Conservation (phyloP, 2,329 filamentous ascomycete genomes). For the Mycosphaerella arachidis region DNA sequence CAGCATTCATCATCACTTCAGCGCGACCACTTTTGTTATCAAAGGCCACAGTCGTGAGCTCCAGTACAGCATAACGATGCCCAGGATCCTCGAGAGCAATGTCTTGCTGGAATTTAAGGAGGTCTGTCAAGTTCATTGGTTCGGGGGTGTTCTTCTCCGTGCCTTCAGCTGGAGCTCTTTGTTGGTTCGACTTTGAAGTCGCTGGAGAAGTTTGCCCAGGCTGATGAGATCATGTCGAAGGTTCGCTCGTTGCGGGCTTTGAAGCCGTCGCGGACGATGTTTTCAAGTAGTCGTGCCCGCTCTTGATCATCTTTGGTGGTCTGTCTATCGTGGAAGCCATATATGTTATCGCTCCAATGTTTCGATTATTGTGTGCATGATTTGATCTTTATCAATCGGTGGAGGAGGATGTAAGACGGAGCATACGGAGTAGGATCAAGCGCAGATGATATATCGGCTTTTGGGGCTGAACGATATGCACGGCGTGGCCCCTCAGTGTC, state of each 20-base stretch:
- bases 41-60: background rate
- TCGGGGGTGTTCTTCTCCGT: background rate
- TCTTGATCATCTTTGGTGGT: too few relatives aligned
- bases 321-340: background rate
- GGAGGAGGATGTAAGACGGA: too few relatives aligned
- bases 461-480: too few relatives aligned
- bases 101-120: background rate
- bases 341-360: too few relatives aligned
- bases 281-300: background rate
- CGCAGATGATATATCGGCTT: too few relatives aligned
- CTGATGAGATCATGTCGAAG: background rate
- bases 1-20: background rate
- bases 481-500: background rate
- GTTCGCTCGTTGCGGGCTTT: background rate
- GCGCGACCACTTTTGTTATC: background rate
- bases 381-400: too few relatives aligned
- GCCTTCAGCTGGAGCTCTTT: background rate
- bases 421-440: too few relatives aligned
- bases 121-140: background rate
- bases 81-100: background rate
- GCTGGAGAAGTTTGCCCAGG: background rate
- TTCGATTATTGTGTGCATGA: too few relatives aligned
- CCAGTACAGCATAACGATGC: background rate
- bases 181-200: background rate
- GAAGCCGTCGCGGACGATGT: background rate